These are phyloP conservation scores for Macaranga tanarius DNA, from an alignment of 441 rosid species.

Conservation along the genomic window DNA sequence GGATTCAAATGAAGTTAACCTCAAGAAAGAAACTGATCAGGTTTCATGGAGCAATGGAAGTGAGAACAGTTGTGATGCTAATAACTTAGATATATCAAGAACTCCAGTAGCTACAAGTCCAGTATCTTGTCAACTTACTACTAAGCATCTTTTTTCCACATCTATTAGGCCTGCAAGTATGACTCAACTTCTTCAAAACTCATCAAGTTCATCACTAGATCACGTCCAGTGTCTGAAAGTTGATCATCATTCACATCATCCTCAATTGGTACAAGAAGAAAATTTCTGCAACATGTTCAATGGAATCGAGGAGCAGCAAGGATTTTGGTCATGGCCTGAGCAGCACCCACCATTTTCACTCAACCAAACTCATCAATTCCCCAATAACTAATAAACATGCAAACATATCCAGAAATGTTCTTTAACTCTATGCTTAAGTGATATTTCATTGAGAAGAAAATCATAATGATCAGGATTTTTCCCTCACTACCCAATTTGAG, in stretches of 20 bases:
- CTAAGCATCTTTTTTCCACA: conserved; percentile 51
- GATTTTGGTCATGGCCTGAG: conserved; percentile 81
- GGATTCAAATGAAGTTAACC: conserved; percentile 43
- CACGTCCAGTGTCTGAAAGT: conserved; percentile 46
- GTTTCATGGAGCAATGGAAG: conserved; percentile 86
- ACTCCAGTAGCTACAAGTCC: conserved; percentile 46
- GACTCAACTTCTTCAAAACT: conserved; percentile 48
- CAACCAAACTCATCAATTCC: conserved; percentile 34
- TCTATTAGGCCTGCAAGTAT: conserved; percentile 49
- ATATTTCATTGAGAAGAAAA: conserved; percentile 12
- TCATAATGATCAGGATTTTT: conserved; percentile 22
- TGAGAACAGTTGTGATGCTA: conserved; percentile 62
- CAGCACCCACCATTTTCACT: conserved; percentile 63
- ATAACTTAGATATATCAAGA: conserved; percentile 56
- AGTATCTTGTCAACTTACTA: conserved; percentile 38
- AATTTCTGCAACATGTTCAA: conserved; percentile 74
- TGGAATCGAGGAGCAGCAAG: conserved; percentile 67
- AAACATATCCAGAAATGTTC: conserved; percentile 17
- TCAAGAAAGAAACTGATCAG: conserved; percentile 59
- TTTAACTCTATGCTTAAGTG: neutral
- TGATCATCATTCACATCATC: conserved; percentile 46
- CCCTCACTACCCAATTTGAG: conserved; percentile 18
- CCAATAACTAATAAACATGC: conserved; percentile 25
- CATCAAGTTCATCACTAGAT: conserved; percentile 39
- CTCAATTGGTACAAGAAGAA: conserved; percentile 59